Base-by-base conservation (phyloP, 129 eudicot genomes). In the Centrapalus pauciflorus region DNA sequence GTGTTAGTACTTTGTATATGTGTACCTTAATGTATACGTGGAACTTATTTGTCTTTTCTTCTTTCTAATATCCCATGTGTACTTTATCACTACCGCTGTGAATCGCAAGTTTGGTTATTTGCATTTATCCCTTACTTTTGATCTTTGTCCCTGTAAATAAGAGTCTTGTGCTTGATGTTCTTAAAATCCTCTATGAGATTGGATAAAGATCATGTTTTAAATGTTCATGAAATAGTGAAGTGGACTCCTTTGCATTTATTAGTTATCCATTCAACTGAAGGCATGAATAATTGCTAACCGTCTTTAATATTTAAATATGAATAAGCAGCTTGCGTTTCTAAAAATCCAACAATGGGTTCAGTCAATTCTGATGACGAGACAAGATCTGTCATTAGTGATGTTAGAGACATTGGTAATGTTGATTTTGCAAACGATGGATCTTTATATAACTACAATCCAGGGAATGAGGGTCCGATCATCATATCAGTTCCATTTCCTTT, bases 401-500 rank as follows among this genome's bases (percentile, higher is more conserved):
- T 78, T 68, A 95, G 95, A 29, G 90, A 93, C 67, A 81, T 93
- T 4, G 99, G 96, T 2, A 84, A 85, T 69, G 80, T 93, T 1
- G 99, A 93, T 66, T 78, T 74, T 35, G 95, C 80, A 0, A 81
- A 82, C 21, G 80, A 84, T 64, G 77, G 66, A 26, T 68, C 87
- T 20, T 32, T 50, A 4, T 81, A 83, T 59, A 78, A 59, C 46
- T 89, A 93, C 66, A 64, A 82, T 25, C 74, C 82, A 33, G 54
- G 21, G 17, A 79, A 69, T 9, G 95, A 93, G 66, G 89, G 95
- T 13, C 75, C 82, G 2, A 51, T 84, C 38, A 50, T 67, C 7
- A 69, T 93, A 27, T 93, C 98, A 16, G 74, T 74, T 55, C 96
- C 98, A 58, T 93, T 93, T 67, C 90, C 96, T 16, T 71, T 85